These are phyloP conservation scores for Scheffersomyces quercinus DNA, from an alignment of 1,139 yeast species.

Conservation along the genomic window DNA sequence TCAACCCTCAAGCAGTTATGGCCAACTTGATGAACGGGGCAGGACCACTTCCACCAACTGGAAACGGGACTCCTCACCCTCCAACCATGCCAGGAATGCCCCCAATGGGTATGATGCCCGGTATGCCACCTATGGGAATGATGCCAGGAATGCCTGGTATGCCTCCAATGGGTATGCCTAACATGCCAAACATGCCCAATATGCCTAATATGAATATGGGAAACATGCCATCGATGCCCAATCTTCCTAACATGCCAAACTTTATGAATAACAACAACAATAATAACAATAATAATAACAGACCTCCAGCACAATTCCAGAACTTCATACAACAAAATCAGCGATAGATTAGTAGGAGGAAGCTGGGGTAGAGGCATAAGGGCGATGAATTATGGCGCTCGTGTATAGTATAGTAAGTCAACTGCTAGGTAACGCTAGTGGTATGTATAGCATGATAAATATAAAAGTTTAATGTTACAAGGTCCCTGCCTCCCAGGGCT, in stretches of 20 bases:
- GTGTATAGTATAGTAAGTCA: too few species aligned
- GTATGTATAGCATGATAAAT: too few species aligned
- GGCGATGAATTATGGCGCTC: too few species aligned
- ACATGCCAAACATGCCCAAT: slow-evolving; percentile 24
- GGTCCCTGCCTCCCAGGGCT: too few species aligned
- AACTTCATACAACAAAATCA: background rate
- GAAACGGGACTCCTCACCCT: slow-evolving; percentile 11
- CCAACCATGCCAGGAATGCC: slow-evolving; percentile 19
- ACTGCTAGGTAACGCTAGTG: too few species aligned
- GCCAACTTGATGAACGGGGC: slow-evolving; percentile 40
- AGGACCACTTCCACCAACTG: slow-evolving; percentile 10
- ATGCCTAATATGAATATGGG: slow-evolving; percentile 23
- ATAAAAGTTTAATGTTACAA: too few species aligned
- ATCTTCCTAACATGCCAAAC: slow-evolving; percentile 16
- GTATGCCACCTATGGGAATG: slow-evolving; percentile 17
- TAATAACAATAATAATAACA: slow-evolving; percentile 4
- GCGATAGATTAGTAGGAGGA: background rate
- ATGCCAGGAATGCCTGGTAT: slow-evolving; percentile 31
- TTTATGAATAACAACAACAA: slow-evolving; percentile 14
- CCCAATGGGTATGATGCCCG: slow-evolving; percentile 22
- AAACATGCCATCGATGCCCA: slow-evolving; percentile 18
- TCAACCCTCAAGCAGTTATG: slow-evolving; percentile 61
- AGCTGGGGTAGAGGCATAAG: too few species aligned
- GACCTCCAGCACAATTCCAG: slow-evolving; percentile 13
- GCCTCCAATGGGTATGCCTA: slow-evolving; percentile 10